phyloP scores from a whole-genome alignment of 768 basidiomycete species.

The Coprinopsis sp. region DNA sequence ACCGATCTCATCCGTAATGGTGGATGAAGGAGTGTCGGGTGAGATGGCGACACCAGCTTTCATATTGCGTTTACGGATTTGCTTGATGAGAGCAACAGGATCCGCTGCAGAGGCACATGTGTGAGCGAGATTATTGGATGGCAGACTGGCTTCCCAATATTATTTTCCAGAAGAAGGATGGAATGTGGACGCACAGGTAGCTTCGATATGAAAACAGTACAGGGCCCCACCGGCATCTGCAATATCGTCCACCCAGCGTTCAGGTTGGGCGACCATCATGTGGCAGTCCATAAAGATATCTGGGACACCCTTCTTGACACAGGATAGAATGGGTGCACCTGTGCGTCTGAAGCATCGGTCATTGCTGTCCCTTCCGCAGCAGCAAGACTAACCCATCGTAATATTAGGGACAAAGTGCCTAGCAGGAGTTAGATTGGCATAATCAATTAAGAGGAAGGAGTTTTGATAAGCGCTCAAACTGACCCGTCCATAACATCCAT shows the following conservation, averaged over 20 bases:
- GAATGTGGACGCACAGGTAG: constrained; percentile 59
- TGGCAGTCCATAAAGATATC: constrained; percentile 99
- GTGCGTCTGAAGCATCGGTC: too few relatives aligned
- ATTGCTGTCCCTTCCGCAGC: too few relatives aligned
- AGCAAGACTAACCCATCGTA: constrained; percentile 80
- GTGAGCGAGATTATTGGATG: not conserved
- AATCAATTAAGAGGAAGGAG: constrained; percentile 1
- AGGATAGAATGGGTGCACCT: constrained; percentile 87
- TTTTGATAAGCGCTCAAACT: constrained; percentile 17
- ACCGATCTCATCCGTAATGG: constrained; percentile 84
- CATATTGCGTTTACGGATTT: constrained; percentile 84
- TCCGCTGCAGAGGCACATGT: constrained; percentile 39
- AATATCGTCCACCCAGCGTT: constrained; percentile 95
- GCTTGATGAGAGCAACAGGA: constrained; percentile 68
- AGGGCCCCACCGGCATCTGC: constrained; percentile 92
- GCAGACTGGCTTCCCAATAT: too few relatives aligned
- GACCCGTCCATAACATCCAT: constrained; percentile 99
- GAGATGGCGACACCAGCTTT: constrained; percentile 95
- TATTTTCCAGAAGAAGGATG: too few relatives aligned
- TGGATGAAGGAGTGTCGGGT: constrained; percentile 85
- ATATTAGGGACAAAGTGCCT: constrained; percentile 99
- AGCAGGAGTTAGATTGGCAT: constrained; percentile 11
- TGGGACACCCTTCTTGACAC: constrained; percentile 81
- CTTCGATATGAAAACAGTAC: constrained; percentile 97
- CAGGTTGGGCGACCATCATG: constrained; percentile 98